Evolutionary conservation across 345 rosid genomes (phyloP).

Genomic region (Acer campestre): DNA sequence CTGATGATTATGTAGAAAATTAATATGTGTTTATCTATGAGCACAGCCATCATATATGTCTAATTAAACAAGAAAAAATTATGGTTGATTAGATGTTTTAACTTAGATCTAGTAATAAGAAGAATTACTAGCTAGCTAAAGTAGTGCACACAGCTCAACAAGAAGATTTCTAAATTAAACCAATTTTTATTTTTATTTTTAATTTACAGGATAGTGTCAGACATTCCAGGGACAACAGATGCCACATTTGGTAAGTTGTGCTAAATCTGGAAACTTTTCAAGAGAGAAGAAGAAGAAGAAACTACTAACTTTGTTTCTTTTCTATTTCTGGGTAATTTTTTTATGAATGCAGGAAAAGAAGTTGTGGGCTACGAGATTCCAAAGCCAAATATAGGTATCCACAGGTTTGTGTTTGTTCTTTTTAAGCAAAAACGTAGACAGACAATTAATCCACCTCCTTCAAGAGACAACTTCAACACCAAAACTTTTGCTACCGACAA

Average conservation of each 20-base stretch:
- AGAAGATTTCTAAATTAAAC: not conserved
- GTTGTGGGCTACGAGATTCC: constrained; percentile 64
- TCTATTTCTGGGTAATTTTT: not conserved
- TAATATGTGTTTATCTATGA: not conserved
- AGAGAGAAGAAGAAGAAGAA: not conserved
- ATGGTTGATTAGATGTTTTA: not conserved
- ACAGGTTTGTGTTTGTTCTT: constrained; percentile 64
- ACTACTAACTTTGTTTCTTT: not conserved
- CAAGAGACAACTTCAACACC: constrained; percentile 61
- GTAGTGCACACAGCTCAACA: not conserved
- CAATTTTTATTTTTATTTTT: not conserved
- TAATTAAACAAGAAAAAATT: not conserved
- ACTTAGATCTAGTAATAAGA: not conserved
- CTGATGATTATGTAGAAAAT: not conserved
- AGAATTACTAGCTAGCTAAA: not conserved
- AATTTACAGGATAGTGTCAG: constrained; percentile 52
- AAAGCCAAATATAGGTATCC: constrained; percentile 64
- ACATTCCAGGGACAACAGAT: constrained; percentile 74
- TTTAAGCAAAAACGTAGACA: constrained; percentile 60
- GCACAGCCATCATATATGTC: not conserved
- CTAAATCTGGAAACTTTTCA: not conserved
- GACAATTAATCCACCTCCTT: constrained; percentile 37
- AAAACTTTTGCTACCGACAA: constrained; percentile 50
- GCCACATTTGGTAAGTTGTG: constrained; percentile 58
- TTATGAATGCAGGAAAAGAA: constrained; percentile 46